Percentiles rank a stretch among this genome's conserved stretches.
phyloP scores from a whole-genome alignment of 2,329 filamentous ascomycete genomes.

The Scopulariopsis brevicaulis region DNA sequence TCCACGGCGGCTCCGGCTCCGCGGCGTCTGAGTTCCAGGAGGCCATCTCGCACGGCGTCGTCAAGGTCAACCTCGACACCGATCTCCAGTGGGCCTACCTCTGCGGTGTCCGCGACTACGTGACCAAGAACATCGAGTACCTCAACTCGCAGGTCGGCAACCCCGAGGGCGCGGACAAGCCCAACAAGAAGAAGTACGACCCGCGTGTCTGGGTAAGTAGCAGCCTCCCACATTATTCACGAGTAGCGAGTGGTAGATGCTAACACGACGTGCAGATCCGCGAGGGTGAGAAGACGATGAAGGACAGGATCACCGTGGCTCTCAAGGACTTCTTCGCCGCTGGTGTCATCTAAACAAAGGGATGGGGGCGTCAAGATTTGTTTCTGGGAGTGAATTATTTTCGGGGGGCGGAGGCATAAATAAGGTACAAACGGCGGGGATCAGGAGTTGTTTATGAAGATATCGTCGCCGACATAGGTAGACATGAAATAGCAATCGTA shows the following conservation, averaged over 20 bases:
- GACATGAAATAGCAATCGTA: neutral
- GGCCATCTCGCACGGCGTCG: conserved; percentile 85
- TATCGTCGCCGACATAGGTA: neutral
- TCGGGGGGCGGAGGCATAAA: neutral
- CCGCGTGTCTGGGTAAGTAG: conserved; percentile 75
- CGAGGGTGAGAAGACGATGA: conserved; percentile 97
- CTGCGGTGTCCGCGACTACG: conserved; percentile 84
- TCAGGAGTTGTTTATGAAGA: neutral
- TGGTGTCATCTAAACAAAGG: conserved; percentile 53
- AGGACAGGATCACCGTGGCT: conserved; percentile 63
- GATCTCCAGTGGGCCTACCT: conserved; percentile 96
- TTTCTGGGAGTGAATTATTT: neutral
- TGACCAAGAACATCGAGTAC: conserved; percentile 93
- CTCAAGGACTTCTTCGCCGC: conserved; percentile 88
- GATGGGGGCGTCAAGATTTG: neutral
- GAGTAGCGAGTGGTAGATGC: neutral
- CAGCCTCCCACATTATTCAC: neutral
- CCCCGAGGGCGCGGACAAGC: conserved; percentile 92
- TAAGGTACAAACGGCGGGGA: neutral
- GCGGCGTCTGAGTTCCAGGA: conserved; percentile 81
- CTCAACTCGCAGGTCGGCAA: conserved; percentile 79
- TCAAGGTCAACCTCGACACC: conserved; percentile 99
- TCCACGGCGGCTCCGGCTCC: conserved; percentile 95
- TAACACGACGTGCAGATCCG: conserved; percentile 25
- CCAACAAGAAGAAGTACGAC: conserved; percentile 85